A percentile compares a stretch with the other conserved stretches of the same genome.
Evolutionary conservation across 805 yeast species (phyloP).

Genomic region (Millerozyma miso): DNA sequence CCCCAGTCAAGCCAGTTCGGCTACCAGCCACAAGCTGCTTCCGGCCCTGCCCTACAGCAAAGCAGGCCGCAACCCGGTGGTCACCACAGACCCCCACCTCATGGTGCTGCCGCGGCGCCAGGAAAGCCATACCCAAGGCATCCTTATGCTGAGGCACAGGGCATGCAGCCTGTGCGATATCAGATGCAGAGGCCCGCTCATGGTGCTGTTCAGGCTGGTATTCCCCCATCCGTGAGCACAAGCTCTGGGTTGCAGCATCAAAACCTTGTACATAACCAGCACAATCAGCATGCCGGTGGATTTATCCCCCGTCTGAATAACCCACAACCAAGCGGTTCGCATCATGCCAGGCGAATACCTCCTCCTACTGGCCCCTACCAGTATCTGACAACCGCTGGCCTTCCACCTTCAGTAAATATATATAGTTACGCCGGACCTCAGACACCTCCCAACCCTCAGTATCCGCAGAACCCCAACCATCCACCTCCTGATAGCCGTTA

Average conservation of each 20-base stretch:
- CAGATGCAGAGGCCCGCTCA: conserved; percentile 8
- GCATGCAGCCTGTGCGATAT: conserved; percentile 10
- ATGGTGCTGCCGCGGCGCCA: conserved; percentile 7
- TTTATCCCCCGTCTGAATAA: conserved; percentile 2
- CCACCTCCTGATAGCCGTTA: neutral
- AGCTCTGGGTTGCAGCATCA: conserved; percentile 1
- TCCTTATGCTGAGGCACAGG: neutral
- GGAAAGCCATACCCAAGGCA: conserved; percentile 2
- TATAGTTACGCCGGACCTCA: neutral
- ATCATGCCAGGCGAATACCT: neutral
- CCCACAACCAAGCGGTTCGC: neutral
- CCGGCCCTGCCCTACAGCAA: conserved; percentile 11
- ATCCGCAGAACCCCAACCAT: conserved; percentile 5
- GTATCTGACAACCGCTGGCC: conserved; percentile 8
- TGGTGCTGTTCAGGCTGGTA: neutral
- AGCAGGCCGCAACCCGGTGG: neutral
- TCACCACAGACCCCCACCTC: conserved; percentile 12
- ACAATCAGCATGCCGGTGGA: conserved; percentile 1
- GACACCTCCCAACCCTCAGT: conserved; percentile 1
- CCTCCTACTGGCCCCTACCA: conserved; percentile 3
- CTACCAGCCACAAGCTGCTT: conserved; percentile 9
- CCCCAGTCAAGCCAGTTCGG: conserved; percentile 12
- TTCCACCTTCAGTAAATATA: conserved; percentile 7
- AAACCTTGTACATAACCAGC: neutral
- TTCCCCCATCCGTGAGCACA: conserved; percentile 6